These are phyloP conservation scores for Phytophthora cajani DNA, from an alignment of 352 stramenopile genomes.

Conservation along the genomic window DNA sequence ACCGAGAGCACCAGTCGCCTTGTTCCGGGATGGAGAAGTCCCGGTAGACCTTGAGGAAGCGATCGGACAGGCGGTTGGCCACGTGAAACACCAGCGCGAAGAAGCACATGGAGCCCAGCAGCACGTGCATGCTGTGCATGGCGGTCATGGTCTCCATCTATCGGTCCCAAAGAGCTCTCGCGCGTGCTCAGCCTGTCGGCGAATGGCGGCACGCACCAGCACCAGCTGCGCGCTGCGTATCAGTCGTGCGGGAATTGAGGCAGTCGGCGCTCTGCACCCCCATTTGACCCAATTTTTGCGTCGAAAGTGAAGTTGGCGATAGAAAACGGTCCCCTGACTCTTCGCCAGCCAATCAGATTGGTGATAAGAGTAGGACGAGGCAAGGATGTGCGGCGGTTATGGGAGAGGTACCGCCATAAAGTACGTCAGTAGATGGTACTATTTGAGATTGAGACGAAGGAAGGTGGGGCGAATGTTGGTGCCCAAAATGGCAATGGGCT, in stretches of 20 bases:
- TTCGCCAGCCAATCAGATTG: background rate
- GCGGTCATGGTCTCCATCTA: conserved; percentile 9
- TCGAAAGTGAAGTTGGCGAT: background rate
- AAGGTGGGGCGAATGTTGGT: background rate
- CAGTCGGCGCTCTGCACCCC: background rate
- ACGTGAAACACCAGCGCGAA: conserved; percentile 68
- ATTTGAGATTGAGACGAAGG: background rate
- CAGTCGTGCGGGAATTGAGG: conserved; percentile 10
- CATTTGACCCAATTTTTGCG: background rate
- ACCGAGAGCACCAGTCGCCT: conserved; percentile 86
- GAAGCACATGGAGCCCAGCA: conserved; percentile 57
- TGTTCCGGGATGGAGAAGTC: conserved; percentile 75
- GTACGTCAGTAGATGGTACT: background rate
- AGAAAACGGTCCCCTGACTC: background rate
- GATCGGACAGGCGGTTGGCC: conserved; percentile 57
- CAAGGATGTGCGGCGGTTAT: background rate
- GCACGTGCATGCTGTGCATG: conserved; percentile 47
- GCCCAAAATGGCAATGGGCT: background rate
- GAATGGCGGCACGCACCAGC: conserved; percentile 14
- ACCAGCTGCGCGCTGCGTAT: conserved; percentile 16
- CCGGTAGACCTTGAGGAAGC: conserved; percentile 67
- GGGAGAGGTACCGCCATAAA: background rate
- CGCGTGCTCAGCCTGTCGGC: conserved; percentile 2
- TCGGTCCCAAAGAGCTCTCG: background rate
- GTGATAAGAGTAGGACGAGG: background rate